A percentile compares a stretch with the other conserved stretches of the same genome.
Conservation (phyloP, 768 basidiomycete genomes). For the Suillus variegatus region DNA sequence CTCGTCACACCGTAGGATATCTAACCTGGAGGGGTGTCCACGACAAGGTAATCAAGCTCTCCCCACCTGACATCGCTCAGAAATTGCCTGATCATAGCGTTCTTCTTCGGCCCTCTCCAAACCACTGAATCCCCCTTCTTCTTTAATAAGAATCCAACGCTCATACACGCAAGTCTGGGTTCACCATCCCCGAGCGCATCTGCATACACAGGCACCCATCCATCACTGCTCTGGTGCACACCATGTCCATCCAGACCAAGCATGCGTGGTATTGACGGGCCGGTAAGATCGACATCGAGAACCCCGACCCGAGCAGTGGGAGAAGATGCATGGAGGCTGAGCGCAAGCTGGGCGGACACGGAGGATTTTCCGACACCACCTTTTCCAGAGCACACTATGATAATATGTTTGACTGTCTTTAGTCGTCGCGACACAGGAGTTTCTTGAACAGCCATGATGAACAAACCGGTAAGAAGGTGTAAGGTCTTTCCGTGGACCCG, state of each 20-base stretch:
- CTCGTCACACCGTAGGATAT: slow-evolving; percentile 6
- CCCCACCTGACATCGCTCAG: slow-evolving; percentile 95
- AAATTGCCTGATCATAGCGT: slow-evolving; percentile 97
- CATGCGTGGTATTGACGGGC: slow-evolving; percentile 95
- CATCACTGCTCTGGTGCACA: slow-evolving; percentile 91
- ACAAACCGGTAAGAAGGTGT: not conserved
- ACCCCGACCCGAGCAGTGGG: slow-evolving; percentile 79
- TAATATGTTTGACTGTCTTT: slow-evolving; percentile 73
- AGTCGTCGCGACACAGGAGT: slow-evolving; percentile 75
- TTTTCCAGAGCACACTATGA: slow-evolving; percentile 94
- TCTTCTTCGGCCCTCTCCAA: slow-evolving; percentile 99
- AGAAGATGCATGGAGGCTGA: slow-evolving; percentile 75
- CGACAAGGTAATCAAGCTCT: slow-evolving; percentile 86
- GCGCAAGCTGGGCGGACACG: slow-evolving; percentile 86
- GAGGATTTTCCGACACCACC: slow-evolving; percentile 99
- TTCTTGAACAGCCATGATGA: slow-evolving; percentile 34
- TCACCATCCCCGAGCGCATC: slow-evolving; percentile 56
- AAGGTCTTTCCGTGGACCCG: not conserved
- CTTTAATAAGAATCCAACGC: slow-evolving; percentile 92
- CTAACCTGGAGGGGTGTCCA: slow-evolving; percentile 96
- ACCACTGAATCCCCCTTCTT: slow-evolving; percentile 92
- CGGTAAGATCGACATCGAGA: slow-evolving; percentile 91
- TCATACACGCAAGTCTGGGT: slow-evolving; percentile 89
- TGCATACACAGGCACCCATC: slow-evolving; percentile 98
- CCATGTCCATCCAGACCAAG: slow-evolving; percentile 84